Base-by-base conservation (phyloP, 129 eudicot species). In the Erigeron canadensis region DNA sequence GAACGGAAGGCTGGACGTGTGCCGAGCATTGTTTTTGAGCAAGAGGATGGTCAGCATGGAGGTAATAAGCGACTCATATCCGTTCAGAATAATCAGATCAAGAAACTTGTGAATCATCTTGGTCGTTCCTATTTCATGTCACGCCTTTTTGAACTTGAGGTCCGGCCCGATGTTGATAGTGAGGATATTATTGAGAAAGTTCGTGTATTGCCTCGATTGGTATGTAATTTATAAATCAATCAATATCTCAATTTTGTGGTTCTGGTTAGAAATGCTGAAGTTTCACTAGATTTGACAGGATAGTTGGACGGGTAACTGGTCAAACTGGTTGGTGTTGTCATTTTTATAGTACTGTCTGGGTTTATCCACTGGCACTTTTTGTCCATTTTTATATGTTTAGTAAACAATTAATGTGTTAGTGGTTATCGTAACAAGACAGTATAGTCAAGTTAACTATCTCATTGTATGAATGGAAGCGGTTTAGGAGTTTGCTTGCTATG, bases 21-120 rank as follows among this genome's bases (percentile, higher is more conserved):
- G 0, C 96, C 96, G 4, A 83, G 90, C 75, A 86, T 89, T 18
- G 82, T 89, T 23, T 89, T 89, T 68, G 94, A 89, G 75, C 90
- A 86, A 66, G 89, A 89, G 59, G 96, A 89, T 65, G 96, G 96
- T 21, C 90, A 89, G 66, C 85, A 84, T 70, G 96, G 96, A 7
- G 96, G 96, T 47, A 89, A 89, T 61, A 89, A 89, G 63, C 83
- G 95, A 1, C 86, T 94, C 66, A 85, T 94, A 57, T 89, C 98
- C 7, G 97, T 94, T 0, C 85, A 90, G 43, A 74, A 63, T n/a
- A 87, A 87, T 74, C 98, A 94, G 88, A 87, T 94, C 45, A 94
- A 82, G 87, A 94, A 94, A 78, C 96, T 94, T 37, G 87, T 90
- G 19, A 84, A 77, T 55, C 90, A 80, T 39, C 48, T 86, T 15